Evolutionary conservation across 352 stramenopile genomes (phyloP), one percentile per base, ranked within the genome.

Genomic region (Phytopythium kandeliae): DNA sequence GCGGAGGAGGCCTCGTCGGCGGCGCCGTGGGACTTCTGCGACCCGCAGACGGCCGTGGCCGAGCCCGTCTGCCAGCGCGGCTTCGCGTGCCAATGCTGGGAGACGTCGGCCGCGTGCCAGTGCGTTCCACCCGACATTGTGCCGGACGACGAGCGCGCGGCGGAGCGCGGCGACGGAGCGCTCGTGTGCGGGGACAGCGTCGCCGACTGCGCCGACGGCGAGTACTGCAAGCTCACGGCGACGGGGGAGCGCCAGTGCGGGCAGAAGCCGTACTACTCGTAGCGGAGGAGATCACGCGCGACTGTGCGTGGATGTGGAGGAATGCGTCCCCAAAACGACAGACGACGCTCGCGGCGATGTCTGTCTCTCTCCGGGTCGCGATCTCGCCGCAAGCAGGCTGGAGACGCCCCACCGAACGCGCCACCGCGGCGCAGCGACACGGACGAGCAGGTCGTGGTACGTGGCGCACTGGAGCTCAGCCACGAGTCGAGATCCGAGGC

Each of bases 201-300:
- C 17, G 64, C 40, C 3, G 24, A 47, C 33, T 81, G 70, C 26
- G 35, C 31, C 3, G 40, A 57, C 11, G 54, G 55, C 54, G 58
- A 72, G 49, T 81, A 81, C 54, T 81, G 71, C 62, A 65, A 69
- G 57, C 76, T 58, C 56, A 48, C 67, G n/a, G 41, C 59, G 46
- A 34, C 42, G 12, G 67, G 62, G 36, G 62, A 59, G 17, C 53
- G 62, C 21, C 41, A 66, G 21, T 81, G 71, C 33, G 61, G 67
- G 21, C 54, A 59, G 42, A 81, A 74, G 60, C 67, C 70, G n/a
- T 78, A 74, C 40, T 71, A 51, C 48, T 53, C 46, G 38, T 74
- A 17, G 64, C 24, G 12, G n/a, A n/a, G n/a, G n/a, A n/a, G n/a
- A n/a, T n/a, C n/a, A n/a, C n/a, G n/a, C n/a, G n/a, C n/a, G n/a